These are phyloP conservation scores for Ophiostoma sp. DNA, from an alignment of 2,329 filamentous ascomycete genomes.

Conservation along the genomic window DNA sequence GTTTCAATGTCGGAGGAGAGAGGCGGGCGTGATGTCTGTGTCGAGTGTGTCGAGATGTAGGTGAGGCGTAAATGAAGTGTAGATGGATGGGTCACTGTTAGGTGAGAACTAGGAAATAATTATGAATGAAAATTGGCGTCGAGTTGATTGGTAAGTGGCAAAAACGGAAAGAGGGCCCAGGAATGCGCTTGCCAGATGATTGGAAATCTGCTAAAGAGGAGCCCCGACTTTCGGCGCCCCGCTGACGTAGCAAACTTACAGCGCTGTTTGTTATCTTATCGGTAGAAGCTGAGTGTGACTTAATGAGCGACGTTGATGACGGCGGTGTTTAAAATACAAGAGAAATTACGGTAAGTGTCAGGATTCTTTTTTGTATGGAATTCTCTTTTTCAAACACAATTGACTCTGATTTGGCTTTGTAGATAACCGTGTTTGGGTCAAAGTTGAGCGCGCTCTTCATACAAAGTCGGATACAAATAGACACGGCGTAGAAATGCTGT, in stretches of 20 bases:
- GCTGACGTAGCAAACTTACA: conserved; percentile 23
- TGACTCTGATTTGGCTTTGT: too few relatives aligned
- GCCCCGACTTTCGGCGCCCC: conserved; percentile 19
- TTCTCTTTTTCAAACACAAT: too few relatives aligned
- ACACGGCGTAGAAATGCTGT: too few relatives aligned
- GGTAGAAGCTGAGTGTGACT: not conserved
- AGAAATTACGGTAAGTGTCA: not conserved
- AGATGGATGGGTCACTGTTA: not conserved
- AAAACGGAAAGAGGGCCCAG: conserved; percentile 17
- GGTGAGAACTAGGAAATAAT: not conserved
- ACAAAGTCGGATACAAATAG: too few relatives aligned
- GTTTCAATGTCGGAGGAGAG: not conserved
- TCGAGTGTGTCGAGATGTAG: not conserved
- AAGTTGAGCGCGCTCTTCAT: too few relatives aligned
- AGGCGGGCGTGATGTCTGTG: not conserved
- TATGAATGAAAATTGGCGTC: not conserved
- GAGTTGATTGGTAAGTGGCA: conserved; percentile 26
- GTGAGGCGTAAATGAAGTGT: not conserved
- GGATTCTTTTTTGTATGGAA: too few relatives aligned
- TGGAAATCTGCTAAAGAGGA: not conserved
- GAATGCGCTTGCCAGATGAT: conserved; percentile 15
- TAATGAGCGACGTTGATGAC: not conserved
- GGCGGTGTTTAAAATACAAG: not conserved
- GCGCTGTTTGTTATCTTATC: conserved; percentile 25
- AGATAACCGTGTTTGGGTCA: too few relatives aligned